Evolutionary conservation across 1,284 basidiomycete genomes (phyloP).

Genomic region (Marasmius tenuissimus): DNA sequence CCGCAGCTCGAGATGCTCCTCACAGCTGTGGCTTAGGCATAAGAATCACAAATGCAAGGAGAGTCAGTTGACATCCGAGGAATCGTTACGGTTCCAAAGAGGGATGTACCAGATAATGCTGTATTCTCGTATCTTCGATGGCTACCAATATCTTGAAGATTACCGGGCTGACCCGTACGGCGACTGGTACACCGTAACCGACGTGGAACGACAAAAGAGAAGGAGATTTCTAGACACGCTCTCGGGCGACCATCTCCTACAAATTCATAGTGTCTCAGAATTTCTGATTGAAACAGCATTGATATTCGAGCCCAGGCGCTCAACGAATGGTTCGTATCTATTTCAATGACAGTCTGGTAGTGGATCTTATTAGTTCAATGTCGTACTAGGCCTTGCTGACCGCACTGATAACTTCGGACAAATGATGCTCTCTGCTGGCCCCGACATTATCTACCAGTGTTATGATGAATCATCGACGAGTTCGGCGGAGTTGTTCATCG

Average conservation of each 20-base stretch:
- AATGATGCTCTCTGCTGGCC: not conserved
- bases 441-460: not conserved
- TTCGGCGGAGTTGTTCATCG: not conserved
- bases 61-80: constrained; percentile 7
- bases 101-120: constrained; percentile 16
- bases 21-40: not conserved
- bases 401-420: not conserved
- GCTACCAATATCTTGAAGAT: not conserved
- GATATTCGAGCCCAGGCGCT: constrained; percentile 10
- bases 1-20: not conserved
- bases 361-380: not conserved
- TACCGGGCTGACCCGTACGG: constrained; percentile 13
- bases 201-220: constrained; percentile 13
- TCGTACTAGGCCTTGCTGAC: not conserved
- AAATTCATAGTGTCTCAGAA: constrained; percentile 23
- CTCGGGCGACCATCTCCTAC: constrained; percentile 23
- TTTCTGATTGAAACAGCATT: constrained; percentile 23
- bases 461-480: not conserved
- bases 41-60: constrained; percentile 1
- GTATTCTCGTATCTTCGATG: constrained; percentile 11
- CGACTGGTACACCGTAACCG: not conserved
- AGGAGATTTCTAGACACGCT: constrained; percentile 21
- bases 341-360: not conserved
- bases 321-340: not conserved
- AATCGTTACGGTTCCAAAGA: constrained; percentile 16